Evolutionary conservation across 2,329 filamentous ascomycete genomes (phyloP), one percentile per base, ranked within the genome.

Genomic region (Rutstroemia sp.): DNA sequence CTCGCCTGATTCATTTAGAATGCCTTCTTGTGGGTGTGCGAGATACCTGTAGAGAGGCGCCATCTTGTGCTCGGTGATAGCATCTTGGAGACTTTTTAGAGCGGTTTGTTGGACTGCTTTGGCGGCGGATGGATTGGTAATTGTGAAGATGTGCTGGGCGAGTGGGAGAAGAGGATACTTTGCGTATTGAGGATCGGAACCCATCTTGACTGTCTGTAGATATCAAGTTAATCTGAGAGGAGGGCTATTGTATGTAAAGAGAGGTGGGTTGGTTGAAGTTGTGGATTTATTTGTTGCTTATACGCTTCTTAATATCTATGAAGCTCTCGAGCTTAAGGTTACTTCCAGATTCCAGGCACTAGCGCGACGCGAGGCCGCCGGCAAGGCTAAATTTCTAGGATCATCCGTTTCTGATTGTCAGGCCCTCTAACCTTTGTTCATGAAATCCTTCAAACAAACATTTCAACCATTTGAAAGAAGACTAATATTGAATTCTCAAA

Each of bases 21-120:
- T 78, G 48, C 81, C 81, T 27, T 81, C 88, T 60, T 82, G 78
- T 6, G 89, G 89, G 68, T 94, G 88, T 61, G 89, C 87, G 51
- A 95, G 81, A 72, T 92, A 88, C 69, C 86, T 84, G 76, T 94
- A 95, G 60, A 95, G 82, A 27, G 89, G 88, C 17, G 89, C 89
- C 87, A 94, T 94, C 76, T 91, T 89, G 72, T 92, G 80, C 73
- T 90, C 82, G 67, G 77, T 75, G 72, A 95, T 92, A 72, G 87
- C 88, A 80, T 92, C 85, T 77, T 92, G 87, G 58, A 95, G 78
- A 60, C 78, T 78, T 74, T 89, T 88, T 63, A 86, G 78, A 41
- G 89, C 83, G 56, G 80, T 73, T 73, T 92, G 83, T 73, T 92
- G 89, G 58, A 79, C 73, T 57, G 75, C 63, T 69, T 80, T 79